phyloP scores from a whole-genome alignment of 2,329 filamentous ascomycete genomes.

The Aspergillus sp. region DNA sequence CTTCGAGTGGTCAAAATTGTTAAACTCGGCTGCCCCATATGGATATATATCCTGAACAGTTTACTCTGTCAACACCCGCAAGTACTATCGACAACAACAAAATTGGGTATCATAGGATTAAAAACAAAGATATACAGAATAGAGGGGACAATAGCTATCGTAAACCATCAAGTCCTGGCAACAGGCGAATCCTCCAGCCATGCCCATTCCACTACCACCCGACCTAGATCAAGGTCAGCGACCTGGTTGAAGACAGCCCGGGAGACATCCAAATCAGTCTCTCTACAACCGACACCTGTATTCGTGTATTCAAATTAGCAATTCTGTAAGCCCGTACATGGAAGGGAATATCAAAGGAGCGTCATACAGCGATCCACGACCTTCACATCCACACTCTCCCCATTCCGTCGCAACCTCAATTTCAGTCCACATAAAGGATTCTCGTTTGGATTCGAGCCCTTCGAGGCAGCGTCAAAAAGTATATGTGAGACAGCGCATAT shows the following conservation, averaged over 20 bases:
- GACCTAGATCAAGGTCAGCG: slow-evolving; percentile 42
- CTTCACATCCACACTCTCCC: slow-evolving; percentile 54
- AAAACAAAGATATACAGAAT: too few species aligned
- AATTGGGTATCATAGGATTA: too few species aligned
- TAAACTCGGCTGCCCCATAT: too few species aligned
- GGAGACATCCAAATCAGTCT: slow-evolving; percentile 48
- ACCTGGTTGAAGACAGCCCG: slow-evolving; percentile 45
- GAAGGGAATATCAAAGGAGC: neutral
- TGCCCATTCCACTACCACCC: slow-evolving; percentile 47
- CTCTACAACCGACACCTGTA: slow-evolving; percentile 42
- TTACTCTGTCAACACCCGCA: too few species aligned
- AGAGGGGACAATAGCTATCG: neutral
- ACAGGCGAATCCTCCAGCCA: slow-evolving; percentile 42
- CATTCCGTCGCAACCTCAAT: slow-evolving; percentile 58
- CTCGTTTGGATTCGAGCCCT: slow-evolving; percentile 53
- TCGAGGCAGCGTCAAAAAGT: slow-evolving; percentile 59
- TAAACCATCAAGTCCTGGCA: slow-evolving; percentile 1
- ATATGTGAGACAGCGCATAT: slow-evolving; percentile 64
- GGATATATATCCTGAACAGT: too few species aligned
- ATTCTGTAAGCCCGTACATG: neutral
- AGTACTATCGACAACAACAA: too few species aligned
- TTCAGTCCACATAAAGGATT: slow-evolving; percentile 65
- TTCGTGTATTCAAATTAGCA: slow-evolving; percentile 6
- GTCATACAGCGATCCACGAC: slow-evolving; percentile 63
- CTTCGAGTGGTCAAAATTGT: too few species aligned